Base-by-base conservation (phyloP, 192 early-diverging fungal species). In the Spizellomyces punctatus region DNA sequence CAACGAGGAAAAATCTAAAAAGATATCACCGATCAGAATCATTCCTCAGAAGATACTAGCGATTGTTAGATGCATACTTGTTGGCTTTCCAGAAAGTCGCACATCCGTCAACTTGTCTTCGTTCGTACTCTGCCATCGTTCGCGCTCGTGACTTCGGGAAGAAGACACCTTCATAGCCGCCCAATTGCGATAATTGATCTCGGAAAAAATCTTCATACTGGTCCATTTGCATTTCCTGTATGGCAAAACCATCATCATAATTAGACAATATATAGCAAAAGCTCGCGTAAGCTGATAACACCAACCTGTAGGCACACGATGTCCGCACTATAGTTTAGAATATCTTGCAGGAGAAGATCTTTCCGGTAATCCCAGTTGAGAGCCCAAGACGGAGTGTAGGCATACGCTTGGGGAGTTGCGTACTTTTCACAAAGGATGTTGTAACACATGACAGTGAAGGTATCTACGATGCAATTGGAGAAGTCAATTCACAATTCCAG, bases 371-470 rank as follows among this genome's bases (percentile, higher is more conserved):
- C 92, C 95, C 96, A 98, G 0, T 81, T 74, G 47, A 99, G 83
- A 1, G 92, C 95, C 95, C 95, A 99, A 8, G 93, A 92, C 27
- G 96, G 96, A 19, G 92, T 93, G 81, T 99, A 99, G 50, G 90
- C 91, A 83, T 96, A 98, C 76, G 87, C 82, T 71, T 90, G 88
- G 44, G 92, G 80, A 2, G 95, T 92, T 5, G 94, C 95, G 71
- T 95, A 96, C 76, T 91, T 92, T 45, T 94, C 90, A 68, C 88
- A 91, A 17, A 99, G 84, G 48, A 92, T 91, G 78, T 99, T 99
- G 84, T 97, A 98, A 72, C 86, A 93, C 71, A 99, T 88, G 7
- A 95, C 89, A 0, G 94, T 95, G 45, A 96, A 89, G 9, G 89
- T 82, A 67, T 98, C 96, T 91, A 36, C 3, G 1, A 36, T 36